These are phyloP conservation scores for Esteya vermicola DNA, from an alignment of 2,329 filamentous ascomycete genomes.

Conservation along the genomic window DNA sequence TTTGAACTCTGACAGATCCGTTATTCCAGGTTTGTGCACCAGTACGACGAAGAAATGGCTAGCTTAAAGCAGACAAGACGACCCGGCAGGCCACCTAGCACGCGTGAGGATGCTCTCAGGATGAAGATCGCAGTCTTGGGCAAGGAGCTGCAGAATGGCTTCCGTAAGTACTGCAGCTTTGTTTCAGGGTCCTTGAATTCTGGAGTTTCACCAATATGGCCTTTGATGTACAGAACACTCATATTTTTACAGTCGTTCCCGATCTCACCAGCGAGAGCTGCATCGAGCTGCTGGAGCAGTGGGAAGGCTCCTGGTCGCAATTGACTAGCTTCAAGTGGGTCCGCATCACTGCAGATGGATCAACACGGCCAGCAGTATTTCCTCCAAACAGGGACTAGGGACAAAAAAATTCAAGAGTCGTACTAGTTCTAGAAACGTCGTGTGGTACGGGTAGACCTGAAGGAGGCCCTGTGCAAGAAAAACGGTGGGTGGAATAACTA, in stretches of 20 bases:
- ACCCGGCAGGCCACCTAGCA: constrained; percentile 63
- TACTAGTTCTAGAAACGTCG: background rate
- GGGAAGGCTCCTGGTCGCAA: constrained; percentile 76
- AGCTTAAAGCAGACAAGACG: constrained; percentile 54
- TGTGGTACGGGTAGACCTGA: too few species aligned
- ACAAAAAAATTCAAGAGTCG: too few species aligned
- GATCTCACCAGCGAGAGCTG: constrained; percentile 58
- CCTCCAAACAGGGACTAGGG: constrained; percentile 43
- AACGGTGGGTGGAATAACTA: too few species aligned
- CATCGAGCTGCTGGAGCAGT: constrained; percentile 50
- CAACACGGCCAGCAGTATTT: constrained; percentile 56
- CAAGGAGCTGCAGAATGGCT: constrained; percentile 71
- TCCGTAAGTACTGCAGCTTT: too few species aligned
- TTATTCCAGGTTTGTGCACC: constrained; percentile 46
- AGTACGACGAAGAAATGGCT: constrained; percentile 57
- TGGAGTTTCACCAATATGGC: too few species aligned
- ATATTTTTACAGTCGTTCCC: constrained; percentile 64
- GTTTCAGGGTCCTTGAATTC: too few species aligned
- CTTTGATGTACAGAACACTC: too few species aligned
- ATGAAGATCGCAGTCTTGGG: constrained; percentile 56
- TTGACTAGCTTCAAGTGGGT: constrained; percentile 65
- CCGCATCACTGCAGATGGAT: constrained; percentile 53
- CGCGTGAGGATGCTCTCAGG: constrained; percentile 63
- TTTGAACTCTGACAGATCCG: background rate
- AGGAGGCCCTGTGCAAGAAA: too few species aligned